Evolutionary conservation across 306 rosid genomes (phyloP).

Genomic region (Lupinus albus): DNA sequence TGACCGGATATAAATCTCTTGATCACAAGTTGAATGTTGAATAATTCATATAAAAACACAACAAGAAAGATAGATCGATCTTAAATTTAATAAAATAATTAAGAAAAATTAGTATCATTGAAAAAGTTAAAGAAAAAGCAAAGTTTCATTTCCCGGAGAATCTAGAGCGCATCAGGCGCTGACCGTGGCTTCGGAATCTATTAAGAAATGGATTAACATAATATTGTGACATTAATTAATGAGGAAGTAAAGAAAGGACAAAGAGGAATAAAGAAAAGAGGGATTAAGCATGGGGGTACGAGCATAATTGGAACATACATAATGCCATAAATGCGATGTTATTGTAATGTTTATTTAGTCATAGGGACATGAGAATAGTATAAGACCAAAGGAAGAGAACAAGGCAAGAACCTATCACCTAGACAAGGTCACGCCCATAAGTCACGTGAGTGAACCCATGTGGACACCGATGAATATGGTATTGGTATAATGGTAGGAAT

Average conservation of each 20-base stretch:
- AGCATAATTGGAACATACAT: slow-evolving; percentile 46
- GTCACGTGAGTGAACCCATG: slow-evolving; percentile 80
- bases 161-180: slow-evolving; percentile 34
- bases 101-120: too few species aligned
- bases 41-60: slow-evolving; percentile 45
- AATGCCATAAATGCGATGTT: slow-evolving; percentile 41
- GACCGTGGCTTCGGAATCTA: slow-evolving; percentile 66
- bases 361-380: slow-evolving; percentile 6
- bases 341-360: slow-evolving; percentile 4
- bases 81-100: too few species aligned
- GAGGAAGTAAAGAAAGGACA: slow-evolving; percentile 30
- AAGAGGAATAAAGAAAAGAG: slow-evolving; percentile 15
- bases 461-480: slow-evolving; percentile 81
- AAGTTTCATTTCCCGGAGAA: slow-evolving; percentile 80
- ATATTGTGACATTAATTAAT: slow-evolving; percentile 57
- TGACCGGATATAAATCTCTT: slow-evolving; percentile 78
- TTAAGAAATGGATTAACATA: slow-evolving; percentile 57
- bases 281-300: slow-evolving; percentile 48
- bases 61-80: too few species aligned
- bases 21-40: slow-evolving; percentile 52
- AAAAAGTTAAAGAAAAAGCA: slow-evolving; percentile 30
- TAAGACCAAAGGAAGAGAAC: slow-evolving; percentile 47
- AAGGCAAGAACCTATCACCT: slow-evolving; percentile 43
- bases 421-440: slow-evolving; percentile 62
- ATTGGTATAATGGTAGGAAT: neutral